Conservation (phyloP, 768 basidiomycete genomes). For the Naganishia vaughanmartiniae region DNA sequence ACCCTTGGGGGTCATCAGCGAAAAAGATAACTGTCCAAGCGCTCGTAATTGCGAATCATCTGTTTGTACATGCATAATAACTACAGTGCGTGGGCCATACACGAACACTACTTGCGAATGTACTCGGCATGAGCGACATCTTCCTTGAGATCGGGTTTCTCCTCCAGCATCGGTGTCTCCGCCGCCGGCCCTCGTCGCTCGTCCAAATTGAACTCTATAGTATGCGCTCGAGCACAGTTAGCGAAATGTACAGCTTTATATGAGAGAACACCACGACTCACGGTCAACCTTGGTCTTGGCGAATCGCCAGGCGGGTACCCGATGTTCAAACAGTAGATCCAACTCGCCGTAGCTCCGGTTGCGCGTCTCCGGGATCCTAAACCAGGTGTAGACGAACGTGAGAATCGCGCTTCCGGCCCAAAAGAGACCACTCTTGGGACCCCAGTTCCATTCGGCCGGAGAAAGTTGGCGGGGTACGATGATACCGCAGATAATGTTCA, state of each 20-base stretch:
- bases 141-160: conserved; percentile 6
- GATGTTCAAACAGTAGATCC: conserved; percentile 53
- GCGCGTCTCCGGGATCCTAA: conserved; percentile 41
- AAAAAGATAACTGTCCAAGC: too few relatives aligned
- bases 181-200: neutral
- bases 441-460: conserved; percentile 42
- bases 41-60: too few relatives aligned
- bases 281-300: conserved; percentile 42
- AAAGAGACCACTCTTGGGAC: conserved; percentile 42
- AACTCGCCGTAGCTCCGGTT: conserved; percentile 48
- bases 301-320: conserved; percentile 51
- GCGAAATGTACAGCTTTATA: too few relatives aligned
- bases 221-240: neutral
- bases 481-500: conserved; percentile 41
- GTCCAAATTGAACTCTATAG: conserved; percentile 10
- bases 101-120: conserved; percentile 3
- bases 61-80: too few relatives aligned
- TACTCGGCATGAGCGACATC: conserved; percentile 11
- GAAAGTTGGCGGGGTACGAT: conserved; percentile 35
- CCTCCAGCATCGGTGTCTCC: conserved; percentile 5
- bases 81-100: too few relatives aligned
- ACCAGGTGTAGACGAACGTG: conserved; percentile 26
- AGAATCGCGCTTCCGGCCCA: conserved; percentile 35
- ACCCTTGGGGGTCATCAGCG: too few relatives aligned
- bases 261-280: neutral